Percentiles rank a stretch among this genome's conserved stretches.
Conservation (phyloP, 805 yeast species). For the Blastobotrys muscicola region DNA sequence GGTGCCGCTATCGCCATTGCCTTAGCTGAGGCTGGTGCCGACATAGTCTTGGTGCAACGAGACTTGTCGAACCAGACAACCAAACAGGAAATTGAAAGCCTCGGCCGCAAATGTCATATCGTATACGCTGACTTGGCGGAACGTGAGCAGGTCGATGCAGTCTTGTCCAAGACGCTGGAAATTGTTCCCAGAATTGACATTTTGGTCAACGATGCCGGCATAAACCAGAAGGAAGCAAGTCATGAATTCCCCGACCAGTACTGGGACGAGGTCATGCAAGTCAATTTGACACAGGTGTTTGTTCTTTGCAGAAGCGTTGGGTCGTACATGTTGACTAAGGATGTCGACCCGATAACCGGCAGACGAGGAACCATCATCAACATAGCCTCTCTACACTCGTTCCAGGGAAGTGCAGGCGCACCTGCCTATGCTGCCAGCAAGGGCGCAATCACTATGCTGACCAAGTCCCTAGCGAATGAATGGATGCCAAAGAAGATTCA, state of each 20-base stretch:
- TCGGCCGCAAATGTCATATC: constrained; percentile 23
- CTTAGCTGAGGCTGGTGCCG: constrained; percentile 42
- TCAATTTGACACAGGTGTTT: constrained; percentile 33
- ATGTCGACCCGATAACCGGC: constrained; percentile 11
- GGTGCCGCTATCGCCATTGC: constrained; percentile 45
- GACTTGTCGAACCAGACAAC: constrained; percentile 24
- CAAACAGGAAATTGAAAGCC: constrained; percentile 20
- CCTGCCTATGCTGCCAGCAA: constrained; percentile 37
- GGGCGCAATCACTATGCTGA: constrained; percentile 32
- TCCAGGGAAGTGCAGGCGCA: constrained; percentile 32
- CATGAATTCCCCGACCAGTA: constrained; percentile 31
- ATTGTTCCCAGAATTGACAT: constrained; percentile 31
- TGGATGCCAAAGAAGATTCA: constrained; percentile 37
- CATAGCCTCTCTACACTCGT: constrained; percentile 35
- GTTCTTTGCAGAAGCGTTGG: constrained; percentile 32
- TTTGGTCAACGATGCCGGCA: constrained; percentile 38
- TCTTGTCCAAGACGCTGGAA: constrained; percentile 26
- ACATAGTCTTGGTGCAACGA: constrained; percentile 34
- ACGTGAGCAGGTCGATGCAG: constrained; percentile 22
- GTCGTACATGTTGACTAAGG: constrained; percentile 27
- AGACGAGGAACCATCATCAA: constrained; percentile 34
- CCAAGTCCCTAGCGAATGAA: constrained; percentile 35
- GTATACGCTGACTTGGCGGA: constrained; percentile 23
- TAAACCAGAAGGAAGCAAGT: constrained; percentile 27
- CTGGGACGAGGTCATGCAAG: constrained; percentile 33